Conservation (phyloP, 2,329 filamentous ascomycete species). For the Penicillium olsonii region DNA sequence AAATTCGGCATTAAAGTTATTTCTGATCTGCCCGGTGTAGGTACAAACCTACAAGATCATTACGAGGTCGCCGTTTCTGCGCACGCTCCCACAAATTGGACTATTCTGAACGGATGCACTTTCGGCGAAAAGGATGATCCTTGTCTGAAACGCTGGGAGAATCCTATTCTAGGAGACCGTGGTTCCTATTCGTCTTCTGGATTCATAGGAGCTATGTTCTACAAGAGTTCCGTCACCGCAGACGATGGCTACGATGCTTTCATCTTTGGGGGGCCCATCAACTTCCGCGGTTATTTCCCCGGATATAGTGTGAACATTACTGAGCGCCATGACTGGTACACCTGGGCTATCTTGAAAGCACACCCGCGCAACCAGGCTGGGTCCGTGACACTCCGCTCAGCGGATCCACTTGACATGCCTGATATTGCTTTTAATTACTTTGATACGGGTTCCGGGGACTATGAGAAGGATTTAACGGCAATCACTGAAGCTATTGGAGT, state of each 20-base stretch:
- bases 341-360: constrained; percentile 58
- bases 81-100: constrained; percentile 45
- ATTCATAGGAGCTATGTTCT: constrained; percentile 52
- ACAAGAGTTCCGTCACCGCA: constrained; percentile 38
- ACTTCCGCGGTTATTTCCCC: constrained; percentile 57
- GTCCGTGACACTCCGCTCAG: constrained; percentile 60
- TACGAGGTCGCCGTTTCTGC: constrained; percentile 40
- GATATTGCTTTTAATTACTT: constrained; percentile 65
- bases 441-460: constrained; percentile 36
- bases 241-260: constrained; percentile 56
- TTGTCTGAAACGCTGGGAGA: constrained; percentile 48
- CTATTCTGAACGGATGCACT: constrained; percentile 34
- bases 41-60: constrained; percentile 65
- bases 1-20: constrained; percentile 57
- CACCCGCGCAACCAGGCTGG: constrained; percentile 65
- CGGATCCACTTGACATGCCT: constrained; percentile 65
- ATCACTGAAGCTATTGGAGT: constrained; percentile 36
- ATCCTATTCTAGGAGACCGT: constrained; percentile 36
- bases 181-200: constrained; percentile 54
- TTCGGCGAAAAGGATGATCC: constrained; percentile 36
- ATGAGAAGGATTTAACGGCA: constrained; percentile 14
- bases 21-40: constrained; percentile 62
- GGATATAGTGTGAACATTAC: constrained; percentile 47
- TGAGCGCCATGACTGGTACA: constrained; percentile 44
- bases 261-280: constrained; percentile 56